Evolutionary conservation across 164 flowering plant species (phyloP).

Genomic region (Houttuynia cordata): DNA sequence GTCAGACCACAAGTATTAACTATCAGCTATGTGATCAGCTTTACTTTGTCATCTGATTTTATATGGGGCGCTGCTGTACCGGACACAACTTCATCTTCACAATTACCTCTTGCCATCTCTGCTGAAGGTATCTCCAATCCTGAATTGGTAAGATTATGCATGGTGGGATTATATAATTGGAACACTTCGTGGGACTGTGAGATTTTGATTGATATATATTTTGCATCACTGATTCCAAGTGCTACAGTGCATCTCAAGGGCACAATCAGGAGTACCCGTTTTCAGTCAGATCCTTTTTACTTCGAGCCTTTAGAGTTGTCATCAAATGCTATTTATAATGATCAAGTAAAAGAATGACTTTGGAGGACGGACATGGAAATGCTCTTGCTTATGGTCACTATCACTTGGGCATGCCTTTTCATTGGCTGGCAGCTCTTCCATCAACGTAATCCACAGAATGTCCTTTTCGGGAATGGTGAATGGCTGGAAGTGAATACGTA

Average conservation of each 20-base stretch:
- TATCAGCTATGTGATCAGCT: too few species aligned
- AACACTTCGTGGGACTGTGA: slow-evolving; percentile 39
- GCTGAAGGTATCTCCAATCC: slow-evolving; percentile 64
- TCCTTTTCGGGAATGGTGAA: slow-evolving; percentile 22
- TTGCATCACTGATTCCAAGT: slow-evolving; percentile 20
- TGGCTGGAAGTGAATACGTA: slow-evolving; percentile 40
- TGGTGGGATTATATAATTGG: slow-evolving; percentile 77
- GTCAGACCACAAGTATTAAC: too few species aligned
- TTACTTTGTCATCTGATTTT: too few species aligned
- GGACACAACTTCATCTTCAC: too few species aligned
- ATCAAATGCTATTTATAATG: slow-evolving; percentile 11
- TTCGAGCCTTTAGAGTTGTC: slow-evolving; percentile 30
- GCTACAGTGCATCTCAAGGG: slow-evolving; percentile 26
- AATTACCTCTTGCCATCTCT: too few species aligned
- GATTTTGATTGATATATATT: slow-evolving; percentile 26
- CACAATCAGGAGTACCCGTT: slow-evolving; percentile 38
- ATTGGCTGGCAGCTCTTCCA: slow-evolving; percentile 36
- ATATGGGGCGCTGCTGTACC: too few species aligned
- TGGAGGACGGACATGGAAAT: slow-evolving; percentile 58
- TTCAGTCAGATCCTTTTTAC: slow-evolving; percentile 30
- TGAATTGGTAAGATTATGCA: slow-evolving; percentile 45
- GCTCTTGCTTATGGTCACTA: slow-evolving; percentile 39
- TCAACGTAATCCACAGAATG: slow-evolving; percentile 13
- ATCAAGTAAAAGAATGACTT: slow-evolving; percentile 8
- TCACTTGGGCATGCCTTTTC: slow-evolving; percentile 41